Base-by-base conservation (phyloP, 768 basidiomycete species). In the Termitomyces sp. region DNA sequence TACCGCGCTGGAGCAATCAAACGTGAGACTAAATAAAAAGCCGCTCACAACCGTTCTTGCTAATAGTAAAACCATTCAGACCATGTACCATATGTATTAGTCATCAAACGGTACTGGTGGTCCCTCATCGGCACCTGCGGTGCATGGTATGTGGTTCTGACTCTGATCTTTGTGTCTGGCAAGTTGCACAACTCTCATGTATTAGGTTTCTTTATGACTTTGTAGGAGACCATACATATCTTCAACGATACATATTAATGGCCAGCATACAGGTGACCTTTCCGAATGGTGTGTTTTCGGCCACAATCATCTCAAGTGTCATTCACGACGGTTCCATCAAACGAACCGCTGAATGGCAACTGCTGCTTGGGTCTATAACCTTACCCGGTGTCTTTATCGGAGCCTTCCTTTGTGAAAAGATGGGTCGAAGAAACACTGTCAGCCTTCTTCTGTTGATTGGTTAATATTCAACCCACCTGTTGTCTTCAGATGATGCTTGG, bases 71-170 rank as follows among this genome's bases (percentile, higher is more conserved):
- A n/a, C n/a, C n/a, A n/a, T 48, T 31, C 45, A 85, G 83, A 65
- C 22, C 73, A 63, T 16, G 83, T 87, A 16, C 87, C 88, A 6
- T 89, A 90, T 63, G 55, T 58, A 53, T 73, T 89, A 22, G 79
- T 83, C 11, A 1, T 86, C 50, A 81, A 76, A 63, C 70, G 78
- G 20, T 90, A 89, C 66, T 89, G 88, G 88, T 79, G 70, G 57
- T 47, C 81, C 6, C 68, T 91, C 18, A 81, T 88, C 50, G 89
- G 89, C 10, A 91, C 86, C 5, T 83, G 81, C 54, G 86, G 86
- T 15, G 84, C 87, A 41, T 90, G 88, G 88, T 84, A 45, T 47
- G 72, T 53, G 20, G 18, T 20, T 43, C 10, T 18, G 12, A 11
- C 18, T 39, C 15, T 18, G n/a, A n/a, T n/a, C n/a, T n/a, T n/a